Evolutionary conservation across 208 protist species (phyloP), one percentile per base, ranked within the genome.

Genomic region (Leishmania amazonensis): DNA sequence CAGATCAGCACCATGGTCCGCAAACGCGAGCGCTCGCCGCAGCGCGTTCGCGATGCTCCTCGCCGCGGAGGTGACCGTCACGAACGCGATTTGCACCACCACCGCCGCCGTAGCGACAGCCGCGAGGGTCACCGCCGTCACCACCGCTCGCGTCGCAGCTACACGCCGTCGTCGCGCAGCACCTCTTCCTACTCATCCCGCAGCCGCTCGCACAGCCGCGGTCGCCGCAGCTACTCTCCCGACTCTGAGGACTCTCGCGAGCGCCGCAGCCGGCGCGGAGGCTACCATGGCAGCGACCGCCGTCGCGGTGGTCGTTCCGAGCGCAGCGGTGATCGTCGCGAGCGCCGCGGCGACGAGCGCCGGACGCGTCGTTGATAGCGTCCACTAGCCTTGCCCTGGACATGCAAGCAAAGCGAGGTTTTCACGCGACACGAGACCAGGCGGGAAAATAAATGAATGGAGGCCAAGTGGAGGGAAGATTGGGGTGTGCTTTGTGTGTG

Each of bases 1-100:
- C 89, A 93, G 83, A 84, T 87, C 78, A 93, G 89, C 80, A 75
- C 80, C 17, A 81, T 84, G 38, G 51, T 51, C 49, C 79, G 75
- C 68, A 89, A 90, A 83, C 79, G 77, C 1, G 80, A 84, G 31
- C 87, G 87, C 38, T 54, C 15, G 35, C 38, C 40, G 28, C 47
- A 28, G 71, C 81, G 80, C 17, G 58, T 53, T 31, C 77, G 75
- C 71, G 80, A 83, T 45, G 76, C 51, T 24, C 17, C 68, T 17
- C 75, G 64, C 76, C 76, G 76, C 13, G 75, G 5, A 3, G 28
- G 35, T 6, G 76, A 70, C 40, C 73, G 74, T 17, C 76, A 79
- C 38, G 78, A 74, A 53, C 45, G 28, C 2, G 45, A 74, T 38
- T 38, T 28, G 1, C 68, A 35, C 17, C 78, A 45, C 45, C 57